Evolutionary conservation across 2,329 filamentous ascomycete genomes (phyloP), one percentile per base, ranked within the genome.

Genomic region (Cladosporium sp.): DNA sequence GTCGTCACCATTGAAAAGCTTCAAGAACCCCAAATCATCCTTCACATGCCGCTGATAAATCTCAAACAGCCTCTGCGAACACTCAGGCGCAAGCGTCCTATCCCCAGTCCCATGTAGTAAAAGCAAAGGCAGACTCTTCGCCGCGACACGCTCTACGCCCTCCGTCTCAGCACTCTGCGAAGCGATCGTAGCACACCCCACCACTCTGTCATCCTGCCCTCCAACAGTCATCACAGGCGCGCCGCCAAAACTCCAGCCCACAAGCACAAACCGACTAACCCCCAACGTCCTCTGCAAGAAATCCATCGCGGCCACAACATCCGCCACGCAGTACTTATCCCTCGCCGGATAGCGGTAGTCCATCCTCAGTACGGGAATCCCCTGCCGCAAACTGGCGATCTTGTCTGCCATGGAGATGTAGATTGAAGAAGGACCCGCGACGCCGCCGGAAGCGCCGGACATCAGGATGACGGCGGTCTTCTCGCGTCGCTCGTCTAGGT

Each of bases 221-320:
- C 72, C 79, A 14, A 77, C 74, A 0, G 75, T 77, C 69, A 80
- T 79, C 21, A 78, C 79, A 0, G 79, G 79, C 23, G 78, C 79
- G 6, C 79, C 77, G 23, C 80, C 78, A 61, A 81, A 80, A 12
- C 76, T 79, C 80, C 79, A 81, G 55, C 80, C 80, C 1, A 80
- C 73, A 16, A 81, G 66, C 6, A 80, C 78, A 68, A 80, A 80
- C 28, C 68, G 72, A n/a, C 65, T 66, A 1, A 78, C 70, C 0
- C 67, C 70, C 67, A 74, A 77, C 29, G 70, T 66, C 16, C 73
- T 66, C 16, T 74, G 57, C 10, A 81, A 71, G 60, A 77, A 78
- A 33, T 75, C 68, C 74, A 81, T 77, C 5, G 74, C 75, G 11
- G 78, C 75, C 10, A 70, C 57, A 0, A 79, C 74, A 66, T 82